Evolutionary conservation across 164 flowering plant species (phyloP).

Genomic region (Vitis rotundifolia): DNA sequence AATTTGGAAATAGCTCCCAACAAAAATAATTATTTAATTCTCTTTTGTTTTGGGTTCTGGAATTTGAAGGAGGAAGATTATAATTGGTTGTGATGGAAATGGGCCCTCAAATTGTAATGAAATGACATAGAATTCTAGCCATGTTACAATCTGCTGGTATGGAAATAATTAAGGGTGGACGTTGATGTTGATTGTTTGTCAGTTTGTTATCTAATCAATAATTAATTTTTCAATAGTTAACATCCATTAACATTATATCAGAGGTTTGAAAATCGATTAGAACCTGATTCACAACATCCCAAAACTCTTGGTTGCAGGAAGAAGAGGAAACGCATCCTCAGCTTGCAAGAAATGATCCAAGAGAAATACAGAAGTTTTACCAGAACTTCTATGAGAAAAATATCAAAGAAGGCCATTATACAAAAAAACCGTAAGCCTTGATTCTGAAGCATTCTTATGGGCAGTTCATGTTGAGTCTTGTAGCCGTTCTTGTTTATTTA

Average conservation of each 20-base stretch:
- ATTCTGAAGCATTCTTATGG: background rate
- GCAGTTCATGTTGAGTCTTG: background rate
- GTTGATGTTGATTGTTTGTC: too few species aligned
- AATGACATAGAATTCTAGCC: too few species aligned
- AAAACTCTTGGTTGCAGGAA: conserved; percentile 56
- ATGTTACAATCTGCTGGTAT: too few species aligned
- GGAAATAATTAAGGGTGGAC: too few species aligned
- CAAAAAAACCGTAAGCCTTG: conserved; percentile 81
- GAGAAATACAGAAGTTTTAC: conserved; percentile 74
- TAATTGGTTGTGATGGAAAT: too few species aligned
- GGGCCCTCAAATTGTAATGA: too few species aligned
- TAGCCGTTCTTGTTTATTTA: background rate
- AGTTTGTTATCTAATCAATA: too few species aligned
- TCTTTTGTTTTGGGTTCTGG: too few species aligned
- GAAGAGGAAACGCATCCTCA: conserved; percentile 53
- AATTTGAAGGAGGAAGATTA: too few species aligned
- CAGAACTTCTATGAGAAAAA: conserved; percentile 64
- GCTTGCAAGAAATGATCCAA: conserved; percentile 65
- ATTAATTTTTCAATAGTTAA: too few species aligned
- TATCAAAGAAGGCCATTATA: conserved; percentile 58
- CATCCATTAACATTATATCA: background rate
- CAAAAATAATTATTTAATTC: too few species aligned
- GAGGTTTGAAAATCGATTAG: background rate
- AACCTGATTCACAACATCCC: conserved; percentile 2
- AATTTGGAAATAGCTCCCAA: too few species aligned